Evolutionary conservation across 164 flowering plant species (phyloP), one percentile per base, ranked within the genome.

Genomic region (Kingdonia uniflora): DNA sequence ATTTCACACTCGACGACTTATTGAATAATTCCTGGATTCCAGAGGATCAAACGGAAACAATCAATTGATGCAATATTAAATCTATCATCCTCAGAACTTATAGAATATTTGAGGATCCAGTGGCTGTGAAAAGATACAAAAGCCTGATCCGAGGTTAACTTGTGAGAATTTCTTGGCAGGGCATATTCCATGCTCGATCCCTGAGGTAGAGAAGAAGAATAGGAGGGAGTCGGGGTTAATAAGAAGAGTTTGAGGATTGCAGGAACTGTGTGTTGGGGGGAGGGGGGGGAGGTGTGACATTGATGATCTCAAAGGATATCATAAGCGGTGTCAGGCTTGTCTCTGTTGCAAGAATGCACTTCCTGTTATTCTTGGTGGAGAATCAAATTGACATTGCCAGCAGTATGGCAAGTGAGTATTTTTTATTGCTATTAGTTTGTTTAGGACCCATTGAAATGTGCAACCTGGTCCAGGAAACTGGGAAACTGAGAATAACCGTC

Each of bases 251-350:
- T n/a, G n/a, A n/a, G n/a, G n/a, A n/a, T n/a, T n/a, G n/a, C n/a
- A n/a, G n/a, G n/a, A n/a, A n/a, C n/a, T n/a, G n/a, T n/a, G n/a
- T n/a, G n/a, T n/a, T n/a, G n/a, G n/a, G n/a, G n/a, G n/a, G n/a
- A n/a, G n/a, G n/a, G n/a, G n/a, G n/a, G n/a, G n/a, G n/a, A n/a
- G 75, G 1, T 90, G 97, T 29, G 81, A 72, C 57, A 85, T 63
- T 6, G 95, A 90, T 14, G 87, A 85, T 71, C 84, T 90, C 8
- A 90, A 90, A 62, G 97, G 97, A 42, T 90, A 90, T 59, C 95
- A 90, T 58, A 65, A 69, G 60, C 60, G 95, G 57, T 95, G 84
- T 39, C 61, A 85, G 61, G 88, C 86, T 63, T 90, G 97, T 54
- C 68, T 90, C 11, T 56, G 70, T 40, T 90, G 97, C 57, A 95